Evolutionary conservation across 2,329 filamentous ascomycete species (phyloP).

Genomic region (Alternaria sp.): DNA sequence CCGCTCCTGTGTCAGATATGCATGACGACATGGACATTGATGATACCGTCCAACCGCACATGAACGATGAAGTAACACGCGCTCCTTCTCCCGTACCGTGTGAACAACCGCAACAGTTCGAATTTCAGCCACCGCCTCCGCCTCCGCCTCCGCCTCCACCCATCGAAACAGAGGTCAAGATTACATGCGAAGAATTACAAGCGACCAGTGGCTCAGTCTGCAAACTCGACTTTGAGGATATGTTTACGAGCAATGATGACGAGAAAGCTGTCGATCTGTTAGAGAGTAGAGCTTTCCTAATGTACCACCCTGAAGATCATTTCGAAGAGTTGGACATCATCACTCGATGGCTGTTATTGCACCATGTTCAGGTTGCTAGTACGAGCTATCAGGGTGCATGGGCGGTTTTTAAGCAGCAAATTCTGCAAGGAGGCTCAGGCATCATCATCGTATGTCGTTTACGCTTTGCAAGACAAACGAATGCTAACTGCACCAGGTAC

Average conservation of each 20-base stretch:
- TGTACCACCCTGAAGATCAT: conserved; percentile 43
- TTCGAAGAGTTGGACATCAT: conserved; percentile 42
- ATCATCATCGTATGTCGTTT: conserved; percentile 39
- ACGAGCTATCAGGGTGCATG: conserved; percentile 39
- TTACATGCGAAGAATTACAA: conserved; percentile 25
- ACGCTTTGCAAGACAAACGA: background rate
- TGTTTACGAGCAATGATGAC: conserved; percentile 34
- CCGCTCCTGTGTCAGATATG: background rate
- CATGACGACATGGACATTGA: background rate
- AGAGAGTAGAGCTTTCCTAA: conserved; percentile 38
- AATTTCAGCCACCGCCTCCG: background rate
- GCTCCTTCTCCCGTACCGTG: background rate
- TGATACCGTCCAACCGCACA: background rate
- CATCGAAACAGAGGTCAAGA: background rate
- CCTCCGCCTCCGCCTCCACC: conserved; percentile 8
- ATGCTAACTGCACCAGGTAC: conserved; percentile 32
- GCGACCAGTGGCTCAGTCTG: conserved; percentile 26
- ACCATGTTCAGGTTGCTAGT: conserved; percentile 41
- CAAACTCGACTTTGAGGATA: conserved; percentile 32
- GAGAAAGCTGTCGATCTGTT: conserved; percentile 14
- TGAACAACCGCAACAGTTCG: background rate
- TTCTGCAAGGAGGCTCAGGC: conserved; percentile 32
- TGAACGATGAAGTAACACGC: background rate
- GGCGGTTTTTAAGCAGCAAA: conserved; percentile 35
- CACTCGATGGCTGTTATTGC: conserved; percentile 44